A percentile compares a stretch with the other conserved stretches of the same genome.
These are phyloP conservation scores for Quambalaria eucalypti DNA, from an alignment of 1,284 basidiomycete genomes.

Conservation along the genomic window DNA sequence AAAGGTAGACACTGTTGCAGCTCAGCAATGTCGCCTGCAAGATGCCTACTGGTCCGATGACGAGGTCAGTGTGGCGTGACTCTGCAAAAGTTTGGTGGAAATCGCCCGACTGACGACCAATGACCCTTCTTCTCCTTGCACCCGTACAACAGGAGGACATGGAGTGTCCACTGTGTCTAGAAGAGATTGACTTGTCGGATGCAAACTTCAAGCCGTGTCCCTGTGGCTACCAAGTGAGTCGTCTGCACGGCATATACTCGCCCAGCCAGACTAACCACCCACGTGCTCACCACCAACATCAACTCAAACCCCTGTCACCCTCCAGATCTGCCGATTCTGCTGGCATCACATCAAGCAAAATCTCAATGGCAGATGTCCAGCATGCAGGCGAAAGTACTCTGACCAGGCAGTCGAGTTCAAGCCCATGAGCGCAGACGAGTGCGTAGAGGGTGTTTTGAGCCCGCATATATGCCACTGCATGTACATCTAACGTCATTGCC, in stretches of 20 bases:
- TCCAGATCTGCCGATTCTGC: constrained; percentile 94
- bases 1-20: constrained; percentile 36
- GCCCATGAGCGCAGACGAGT: constrained; percentile 92
- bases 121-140: constrained; percentile 1
- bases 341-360: constrained; percentile 98
- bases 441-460: constrained; percentile 40
- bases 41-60: constrained; percentile 99
- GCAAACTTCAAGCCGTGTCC: constrained; percentile 98
- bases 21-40: constrained; percentile 60
- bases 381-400: constrained; percentile 86
- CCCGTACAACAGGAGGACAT: constrained; percentile 71
- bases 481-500: background rate
- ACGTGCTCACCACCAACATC: no score
- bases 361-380: constrained; percentile 90
- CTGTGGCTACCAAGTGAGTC: constrained; percentile 86
- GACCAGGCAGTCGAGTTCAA: constrained; percentile 91
- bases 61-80: constrained; percentile 58
- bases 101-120: background rate
- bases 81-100: background rate
- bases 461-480: background rate
- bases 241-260: background rate
- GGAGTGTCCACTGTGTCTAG: constrained; percentile 94
- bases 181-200: constrained; percentile 98
- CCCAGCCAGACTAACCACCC: no score
- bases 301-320: background rate